phyloP scores from a whole-genome alignment of 192 early-diverging fungal genomes.

The Funneliformis geosporum region DNA sequence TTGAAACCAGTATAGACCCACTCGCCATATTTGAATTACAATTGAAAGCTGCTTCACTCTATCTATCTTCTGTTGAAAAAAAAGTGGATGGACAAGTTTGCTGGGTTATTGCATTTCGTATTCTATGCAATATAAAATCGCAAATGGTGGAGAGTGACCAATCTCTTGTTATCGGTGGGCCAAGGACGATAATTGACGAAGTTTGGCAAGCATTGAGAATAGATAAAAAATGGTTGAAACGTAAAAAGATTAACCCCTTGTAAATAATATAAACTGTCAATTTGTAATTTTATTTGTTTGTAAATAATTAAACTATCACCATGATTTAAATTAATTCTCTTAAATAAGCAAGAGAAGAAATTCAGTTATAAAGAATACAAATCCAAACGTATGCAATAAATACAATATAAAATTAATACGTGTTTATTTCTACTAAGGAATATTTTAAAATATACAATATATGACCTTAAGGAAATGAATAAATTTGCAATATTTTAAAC shows the following conservation, averaged over 20 bases:
- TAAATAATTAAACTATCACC: no score
- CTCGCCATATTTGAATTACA: not conserved
- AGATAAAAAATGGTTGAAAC: not conserved
- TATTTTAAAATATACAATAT: no score
- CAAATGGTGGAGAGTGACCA: conserved; percentile 4
- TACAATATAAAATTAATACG: no score
- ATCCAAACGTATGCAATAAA: no score
- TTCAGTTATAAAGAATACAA: no score
- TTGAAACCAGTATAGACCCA: not conserved
- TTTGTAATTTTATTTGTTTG: no score
- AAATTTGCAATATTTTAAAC: no score
- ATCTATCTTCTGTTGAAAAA: not conserved
- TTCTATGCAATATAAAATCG: conserved; percentile 22
- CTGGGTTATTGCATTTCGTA: conserved; percentile 24
- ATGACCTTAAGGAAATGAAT: no score
- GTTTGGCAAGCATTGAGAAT: not conserved
- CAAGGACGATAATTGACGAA: not conserved
- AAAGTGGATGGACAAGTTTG: not conserved
- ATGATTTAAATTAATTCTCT: no score
- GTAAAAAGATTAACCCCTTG: not conserved
- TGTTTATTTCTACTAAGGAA: no score
- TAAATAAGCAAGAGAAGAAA: no score
- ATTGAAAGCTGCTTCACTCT: conserved; percentile 17
- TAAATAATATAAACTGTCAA: no score
- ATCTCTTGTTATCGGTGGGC: not conserved